phyloP scores from a whole-genome alignment of 139 green algal genomes.

The Haematococcus sp. region DNA sequence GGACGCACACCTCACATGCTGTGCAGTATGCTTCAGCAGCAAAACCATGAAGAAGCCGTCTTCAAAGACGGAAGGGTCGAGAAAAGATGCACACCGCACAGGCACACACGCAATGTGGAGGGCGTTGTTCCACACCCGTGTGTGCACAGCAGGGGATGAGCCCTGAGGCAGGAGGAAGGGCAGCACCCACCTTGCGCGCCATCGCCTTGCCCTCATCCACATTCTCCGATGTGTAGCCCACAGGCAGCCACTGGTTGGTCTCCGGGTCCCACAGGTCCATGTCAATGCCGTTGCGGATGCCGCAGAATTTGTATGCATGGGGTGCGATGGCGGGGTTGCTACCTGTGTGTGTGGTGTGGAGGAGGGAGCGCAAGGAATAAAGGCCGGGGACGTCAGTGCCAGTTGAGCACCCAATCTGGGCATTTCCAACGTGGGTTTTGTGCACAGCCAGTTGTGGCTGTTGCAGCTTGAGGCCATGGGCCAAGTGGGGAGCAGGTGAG shows the following conservation, averaged over 20 bases:
- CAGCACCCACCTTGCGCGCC: constrained; percentile 5
- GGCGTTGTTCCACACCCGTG: no score
- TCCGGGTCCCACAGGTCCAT: constrained; percentile 93
- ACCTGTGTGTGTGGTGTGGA: constrained; percentile 50
- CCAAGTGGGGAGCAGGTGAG: no score
- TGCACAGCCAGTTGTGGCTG: no score
- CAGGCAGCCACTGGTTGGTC: constrained; percentile 74
- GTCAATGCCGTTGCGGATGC: constrained; percentile 96
- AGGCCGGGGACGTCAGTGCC: background rate
- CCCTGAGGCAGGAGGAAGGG: no score
- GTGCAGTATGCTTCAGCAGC: background rate
- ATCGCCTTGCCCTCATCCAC: constrained; percentile 39
- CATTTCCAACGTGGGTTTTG: no score
- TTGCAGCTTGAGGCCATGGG: no score
- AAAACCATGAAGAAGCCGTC: background rate
- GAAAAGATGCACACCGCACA: no score
- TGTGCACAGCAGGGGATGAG: no score
- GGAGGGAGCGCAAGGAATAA: background rate
- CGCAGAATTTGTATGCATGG: constrained; percentile 73
- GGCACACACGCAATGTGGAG: no score
- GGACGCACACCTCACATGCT: background rate
- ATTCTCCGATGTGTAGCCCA: constrained; percentile 37
- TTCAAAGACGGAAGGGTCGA: no score
- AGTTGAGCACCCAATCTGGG: background rate
- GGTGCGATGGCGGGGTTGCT: constrained; percentile 58